These are phyloP conservation scores for Turritis glabra DNA, from an alignment of 345 rosid species.

Conservation along the genomic window DNA sequence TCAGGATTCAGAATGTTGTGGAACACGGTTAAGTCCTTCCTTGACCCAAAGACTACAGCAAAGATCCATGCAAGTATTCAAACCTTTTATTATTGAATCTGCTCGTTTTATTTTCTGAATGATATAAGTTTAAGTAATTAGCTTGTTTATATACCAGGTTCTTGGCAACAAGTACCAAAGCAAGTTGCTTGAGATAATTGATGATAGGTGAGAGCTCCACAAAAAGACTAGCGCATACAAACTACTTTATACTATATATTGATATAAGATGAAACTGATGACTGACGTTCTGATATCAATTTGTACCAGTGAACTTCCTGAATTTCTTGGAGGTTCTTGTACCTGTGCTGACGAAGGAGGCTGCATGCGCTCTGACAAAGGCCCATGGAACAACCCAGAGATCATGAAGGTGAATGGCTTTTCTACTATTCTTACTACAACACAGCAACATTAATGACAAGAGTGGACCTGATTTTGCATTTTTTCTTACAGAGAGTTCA, in stretches of 20 bases:
- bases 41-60: conserved; percentile 95
- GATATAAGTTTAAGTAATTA: conserved; percentile 15
- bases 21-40: conserved; percentile 92
- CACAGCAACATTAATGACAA: not conserved
- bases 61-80: conserved; percentile 75
- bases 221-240: conserved; percentile 9
- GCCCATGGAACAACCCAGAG: conserved; percentile 85
- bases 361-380: conserved; percentile 91
- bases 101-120: conserved; percentile 7
- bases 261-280: not conserved
- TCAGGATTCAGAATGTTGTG: conserved; percentile 99
- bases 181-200: conserved; percentile 93
- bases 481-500: conserved; percentile 61
- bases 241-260: not conserved
- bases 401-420: conserved; percentile 59
- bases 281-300: conserved; percentile 16
- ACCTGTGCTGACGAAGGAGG: conserved; percentile 87
- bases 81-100: not conserved
- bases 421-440: not conserved
- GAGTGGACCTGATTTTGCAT: conserved; percentile 1
- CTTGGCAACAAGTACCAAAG: conserved; percentile 92
- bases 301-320: conserved; percentile 74
- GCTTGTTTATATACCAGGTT: conserved; percentile 52
- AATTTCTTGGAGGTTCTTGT: conserved; percentile 89
- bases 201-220: conserved; percentile 51